A percentile compares a stretch with the other conserved stretches of the same genome.
Conservation (phyloP, 352 stramenopile species). For the Globisporangium spinosum region DNA sequence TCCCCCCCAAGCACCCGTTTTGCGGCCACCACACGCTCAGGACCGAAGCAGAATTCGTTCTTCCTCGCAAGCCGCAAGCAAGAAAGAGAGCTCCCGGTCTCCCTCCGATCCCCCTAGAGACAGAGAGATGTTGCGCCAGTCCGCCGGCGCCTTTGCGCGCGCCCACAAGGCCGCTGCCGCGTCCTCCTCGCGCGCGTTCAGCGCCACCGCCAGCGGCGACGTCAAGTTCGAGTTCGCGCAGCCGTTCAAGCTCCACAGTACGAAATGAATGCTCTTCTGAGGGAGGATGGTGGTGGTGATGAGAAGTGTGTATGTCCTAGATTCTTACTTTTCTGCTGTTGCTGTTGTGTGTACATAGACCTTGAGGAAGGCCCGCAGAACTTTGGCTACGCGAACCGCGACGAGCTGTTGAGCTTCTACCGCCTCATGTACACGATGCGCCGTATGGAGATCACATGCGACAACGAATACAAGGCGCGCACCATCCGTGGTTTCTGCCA, state of each 20-base stretch:
- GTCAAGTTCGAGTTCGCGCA: slow-evolving; percentile 66
- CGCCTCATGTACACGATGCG: slow-evolving; percentile 99
- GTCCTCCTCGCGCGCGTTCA: slow-evolving; percentile 49
- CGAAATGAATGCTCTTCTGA: slow-evolving; percentile 5
- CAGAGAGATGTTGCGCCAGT: slow-evolving; percentile 57
- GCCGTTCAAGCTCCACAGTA: slow-evolving; percentile 83
- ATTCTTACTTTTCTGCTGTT: background rate
- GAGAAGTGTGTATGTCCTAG: background rate
- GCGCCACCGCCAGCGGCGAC: slow-evolving; percentile 38
- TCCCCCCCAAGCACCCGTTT: slow-evolving; percentile 14
- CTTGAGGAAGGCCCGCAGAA: slow-evolving; percentile 67
- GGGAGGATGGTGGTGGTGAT: too few relatives aligned
- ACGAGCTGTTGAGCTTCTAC: slow-evolving; percentile 97
- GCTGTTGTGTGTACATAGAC: slow-evolving; percentile 24
- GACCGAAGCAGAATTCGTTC: slow-evolving; percentile 18
- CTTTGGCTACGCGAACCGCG: slow-evolving; percentile 85
- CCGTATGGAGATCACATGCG: slow-evolving; percentile 99
- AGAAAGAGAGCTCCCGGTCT: slow-evolving; percentile 3
- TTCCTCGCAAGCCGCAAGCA: slow-evolving; percentile 9
- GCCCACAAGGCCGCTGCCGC: slow-evolving; percentile 23
- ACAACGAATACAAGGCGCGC: slow-evolving; percentile 99
- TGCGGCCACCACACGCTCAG: slow-evolving; percentile 6
- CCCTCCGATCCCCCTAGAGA: background rate
- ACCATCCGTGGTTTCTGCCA: slow-evolving; percentile 99
- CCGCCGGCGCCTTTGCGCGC: slow-evolving; percentile 38